Base-by-base conservation (phyloP, 345 rosid species). In the Turnera subulata region DNA sequence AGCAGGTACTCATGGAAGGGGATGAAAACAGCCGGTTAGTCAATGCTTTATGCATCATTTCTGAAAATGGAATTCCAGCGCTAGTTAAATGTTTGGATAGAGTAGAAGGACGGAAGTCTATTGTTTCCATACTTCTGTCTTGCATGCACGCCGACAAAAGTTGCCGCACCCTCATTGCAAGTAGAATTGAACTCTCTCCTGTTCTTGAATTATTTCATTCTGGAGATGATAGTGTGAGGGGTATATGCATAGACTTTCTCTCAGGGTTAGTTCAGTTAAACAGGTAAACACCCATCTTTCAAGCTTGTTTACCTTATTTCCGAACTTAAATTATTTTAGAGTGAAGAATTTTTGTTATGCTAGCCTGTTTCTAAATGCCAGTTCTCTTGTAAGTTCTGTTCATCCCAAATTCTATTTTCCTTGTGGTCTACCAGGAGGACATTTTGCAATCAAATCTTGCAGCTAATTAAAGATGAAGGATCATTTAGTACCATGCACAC, bases 401-500 rank as follows among this genome's bases (percentile, higher is more conserved):
- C n/a, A n/a, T 24, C 35, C 48, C 29, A 38, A 45, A 20, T 39
- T 57, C 26, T 39, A 7, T 53, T 32, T 52, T 42, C 53, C 47
- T 62, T 23, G 20, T 48, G 62, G 20, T 71, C 35, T 56, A 33
- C 53, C 62, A 82, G 88, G 67, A 85, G 85, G 73, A 78, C 73
- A 46, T 45, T 58, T 39, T 59, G 84, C 78, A 82, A 76, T 63
- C 77, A 74, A 37, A 76, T 78, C 1, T 62, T 85, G 76, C 67
- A 76, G 71, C 66, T 42, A 50, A 78, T 85, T 47, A 85, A 68
- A 75, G 85, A 77, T 17, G 88, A 71, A 72, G 88, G 88, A 59
- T 60, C 81, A 43, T 82, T 78, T 58, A 85, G 88, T 64, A 80
- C 85, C 49, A 74, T 85, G 91, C 91, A 85, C 62, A 52, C 85